Evolutionary conservation across 306 rosid genomes (phyloP).

Genomic region (Elaeagnus macrophylla): DNA sequence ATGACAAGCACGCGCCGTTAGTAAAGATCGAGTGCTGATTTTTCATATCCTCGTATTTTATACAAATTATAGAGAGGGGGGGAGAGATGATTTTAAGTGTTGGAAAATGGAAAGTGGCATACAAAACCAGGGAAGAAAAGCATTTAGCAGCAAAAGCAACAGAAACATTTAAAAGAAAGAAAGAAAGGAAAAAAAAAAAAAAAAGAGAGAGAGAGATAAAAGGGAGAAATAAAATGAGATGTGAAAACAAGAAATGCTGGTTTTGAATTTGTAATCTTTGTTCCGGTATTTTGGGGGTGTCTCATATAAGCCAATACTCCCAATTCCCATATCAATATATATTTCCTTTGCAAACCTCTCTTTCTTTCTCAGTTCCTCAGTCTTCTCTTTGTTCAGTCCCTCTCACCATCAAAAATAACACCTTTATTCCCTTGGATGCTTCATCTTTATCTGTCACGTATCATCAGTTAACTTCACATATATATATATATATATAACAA

Average conservation of each 20-base stretch:
- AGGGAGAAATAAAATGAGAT: background rate
- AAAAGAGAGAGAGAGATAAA: slow-evolving; percentile 8
- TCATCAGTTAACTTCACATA: background rate
- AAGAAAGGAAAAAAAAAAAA: background rate
- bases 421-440: background rate
- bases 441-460: background rate
- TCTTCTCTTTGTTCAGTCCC: background rate
- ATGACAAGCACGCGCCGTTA: too few species aligned
- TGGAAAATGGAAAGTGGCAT: slow-evolving; percentile 38
- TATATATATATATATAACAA: too few species aligned
- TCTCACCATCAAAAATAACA: background rate
- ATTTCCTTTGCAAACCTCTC: background rate
- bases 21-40: too few species aligned
- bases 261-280: slow-evolving; percentile 9
- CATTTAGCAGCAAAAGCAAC: slow-evolving; percentile 32
- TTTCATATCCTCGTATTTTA: too few species aligned
- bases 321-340: background rate
- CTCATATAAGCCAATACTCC: slow-evolving; percentile 20
- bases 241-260: slow-evolving; percentile 42
- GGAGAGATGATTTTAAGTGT: too few species aligned
- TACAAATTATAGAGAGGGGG: too few species aligned
- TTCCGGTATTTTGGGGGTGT: slow-evolving; percentile 37
- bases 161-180: slow-evolving; percentile 24
- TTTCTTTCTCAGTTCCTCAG: background rate
- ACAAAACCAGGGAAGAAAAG: slow-evolving; percentile 23